These are phyloP conservation scores for Nicotiana obtusifolia DNA, from an alignment of 257 asterid species.

Conservation along the genomic window DNA sequence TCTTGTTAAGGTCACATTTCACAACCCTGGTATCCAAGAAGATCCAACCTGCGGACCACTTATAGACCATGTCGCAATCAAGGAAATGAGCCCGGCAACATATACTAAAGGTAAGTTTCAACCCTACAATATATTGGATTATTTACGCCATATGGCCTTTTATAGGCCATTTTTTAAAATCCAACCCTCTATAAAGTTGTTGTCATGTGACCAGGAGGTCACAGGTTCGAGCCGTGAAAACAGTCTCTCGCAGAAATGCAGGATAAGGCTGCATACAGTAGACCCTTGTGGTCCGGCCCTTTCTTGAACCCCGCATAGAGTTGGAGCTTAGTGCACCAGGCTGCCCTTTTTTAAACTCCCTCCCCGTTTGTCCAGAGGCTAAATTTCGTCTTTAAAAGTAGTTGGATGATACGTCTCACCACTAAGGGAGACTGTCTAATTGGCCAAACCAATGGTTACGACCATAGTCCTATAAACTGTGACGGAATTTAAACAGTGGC, in stretches of 20 bases:
- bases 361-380: background rate
- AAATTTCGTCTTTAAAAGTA: background rate
- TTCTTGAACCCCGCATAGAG: too few species aligned
- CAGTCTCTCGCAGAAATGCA: too few species aligned
- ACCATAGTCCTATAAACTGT: too few species aligned
- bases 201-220: too few species aligned
- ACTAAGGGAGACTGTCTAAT: too few species aligned
- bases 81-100: constrained; percentile 40
- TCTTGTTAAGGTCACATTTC: constrained; percentile 56
- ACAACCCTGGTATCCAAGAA: constrained; percentile 67
- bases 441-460: too few species aligned
- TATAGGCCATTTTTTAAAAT: background rate
- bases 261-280: too few species aligned
- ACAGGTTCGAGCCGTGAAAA: too few species aligned
- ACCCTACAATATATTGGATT: background rate
- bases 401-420: background rate
- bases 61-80: constrained; percentile 69
- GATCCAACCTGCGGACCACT: constrained; percentile 80
- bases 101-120: constrained; percentile 35
- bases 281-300: too few species aligned
- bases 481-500: background rate
- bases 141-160: background rate
- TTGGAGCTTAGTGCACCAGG: too few species aligned
- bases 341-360: background rate
- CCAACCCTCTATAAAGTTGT: too few species aligned